A percentile compares a stretch with the other conserved stretches of the same genome.
Conservation (phyloP, 208 protist genomes). For the Acanthamoeba lugdunensis region DNA sequence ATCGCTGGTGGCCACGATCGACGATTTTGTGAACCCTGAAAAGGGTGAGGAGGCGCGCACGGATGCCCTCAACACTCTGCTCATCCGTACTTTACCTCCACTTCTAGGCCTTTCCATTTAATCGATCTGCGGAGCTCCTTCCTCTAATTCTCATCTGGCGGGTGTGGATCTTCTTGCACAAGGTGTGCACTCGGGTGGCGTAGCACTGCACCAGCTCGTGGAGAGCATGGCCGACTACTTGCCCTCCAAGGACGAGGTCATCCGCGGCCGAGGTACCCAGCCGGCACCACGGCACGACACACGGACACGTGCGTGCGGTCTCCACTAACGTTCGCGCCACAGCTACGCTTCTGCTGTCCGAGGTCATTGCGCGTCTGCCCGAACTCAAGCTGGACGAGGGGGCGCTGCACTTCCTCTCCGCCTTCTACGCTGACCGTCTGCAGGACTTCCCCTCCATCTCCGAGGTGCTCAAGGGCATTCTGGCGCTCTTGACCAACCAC, state of each 20-base stretch:
- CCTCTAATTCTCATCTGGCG: too few relatives aligned
- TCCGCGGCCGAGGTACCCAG: conserved; percentile 43
- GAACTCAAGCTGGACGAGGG: conserved; percentile 36
- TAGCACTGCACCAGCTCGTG: conserved; percentile 63
- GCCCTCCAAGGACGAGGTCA: conserved; percentile 52
- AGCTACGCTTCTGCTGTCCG: conserved; percentile 62
- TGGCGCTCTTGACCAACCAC: conserved; percentile 27
- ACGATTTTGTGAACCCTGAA: conserved; percentile 45
- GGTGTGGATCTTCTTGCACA: too few relatives aligned
- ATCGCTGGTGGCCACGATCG: conserved; percentile 28
- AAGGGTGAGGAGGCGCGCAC: neutral
- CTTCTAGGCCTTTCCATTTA: neutral
- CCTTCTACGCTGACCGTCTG: conserved; percentile 56
- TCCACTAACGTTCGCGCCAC: neutral
- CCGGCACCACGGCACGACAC: neutral
- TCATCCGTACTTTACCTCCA: neutral
- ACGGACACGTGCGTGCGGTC: neutral
- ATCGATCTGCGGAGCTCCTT: neutral
- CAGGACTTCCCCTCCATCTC: conserved; percentile 63
- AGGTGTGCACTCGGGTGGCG: neutral
- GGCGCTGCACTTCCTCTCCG: conserved; percentile 46
- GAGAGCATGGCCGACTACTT: conserved; percentile 57
- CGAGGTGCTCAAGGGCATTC: conserved; percentile 48
- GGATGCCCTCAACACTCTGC: conserved; percentile 13
- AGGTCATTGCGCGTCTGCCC: conserved; percentile 41